These are phyloP conservation scores for Candida glaebosa DNA, from an alignment of 805 yeast genomes.

Conservation along the genomic window DNA sequence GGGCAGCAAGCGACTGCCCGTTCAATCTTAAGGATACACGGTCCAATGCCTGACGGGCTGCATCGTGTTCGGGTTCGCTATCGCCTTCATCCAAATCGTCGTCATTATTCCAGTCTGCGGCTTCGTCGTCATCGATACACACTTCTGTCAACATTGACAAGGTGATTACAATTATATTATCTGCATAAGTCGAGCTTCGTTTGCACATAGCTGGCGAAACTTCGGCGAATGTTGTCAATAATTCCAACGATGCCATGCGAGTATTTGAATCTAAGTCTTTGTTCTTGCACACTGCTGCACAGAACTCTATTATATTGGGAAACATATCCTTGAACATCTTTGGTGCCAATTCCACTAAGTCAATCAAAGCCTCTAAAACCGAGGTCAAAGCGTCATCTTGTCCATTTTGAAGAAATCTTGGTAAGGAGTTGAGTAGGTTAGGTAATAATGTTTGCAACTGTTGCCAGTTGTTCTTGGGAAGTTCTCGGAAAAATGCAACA, in stretches of 20 bases:
- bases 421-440: slow-evolving; percentile 77
- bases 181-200: slow-evolving; percentile 66
- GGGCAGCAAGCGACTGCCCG: slow-evolving; percentile 80
- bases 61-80: slow-evolving; percentile 82
- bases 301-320: slow-evolving; percentile 79
- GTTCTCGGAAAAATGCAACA: slow-evolving; percentile 78
- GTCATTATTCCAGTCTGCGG: slow-evolving; percentile 80
- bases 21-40: slow-evolving; percentile 81
- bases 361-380: slow-evolving; percentile 86
- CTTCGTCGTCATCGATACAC: slow-evolving; percentile 82
- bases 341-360: slow-evolving; percentile 89
- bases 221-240: slow-evolving; percentile 87
- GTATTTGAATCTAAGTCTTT: slow-evolving; percentile 75
- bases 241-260: slow-evolving; percentile 83
- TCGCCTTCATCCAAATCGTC: slow-evolving; percentile 73
- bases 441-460: slow-evolving; percentile 77
- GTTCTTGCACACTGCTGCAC: slow-evolving; percentile 79
- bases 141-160: slow-evolving; percentile 89
- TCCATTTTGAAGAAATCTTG: slow-evolving; percentile 74
- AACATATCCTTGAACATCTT: slow-evolving; percentile 92
- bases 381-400: slow-evolving; percentile 79
- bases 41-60: slow-evolving; percentile 93
- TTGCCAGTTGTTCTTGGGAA: slow-evolving; percentile 80
- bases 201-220: slow-evolving; percentile 95
- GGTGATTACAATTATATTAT: slow-evolving; percentile 67